These are phyloP conservation scores for Brassica balearica DNA, from an alignment of 441 rosid genomes.

Conservation along the genomic window DNA sequence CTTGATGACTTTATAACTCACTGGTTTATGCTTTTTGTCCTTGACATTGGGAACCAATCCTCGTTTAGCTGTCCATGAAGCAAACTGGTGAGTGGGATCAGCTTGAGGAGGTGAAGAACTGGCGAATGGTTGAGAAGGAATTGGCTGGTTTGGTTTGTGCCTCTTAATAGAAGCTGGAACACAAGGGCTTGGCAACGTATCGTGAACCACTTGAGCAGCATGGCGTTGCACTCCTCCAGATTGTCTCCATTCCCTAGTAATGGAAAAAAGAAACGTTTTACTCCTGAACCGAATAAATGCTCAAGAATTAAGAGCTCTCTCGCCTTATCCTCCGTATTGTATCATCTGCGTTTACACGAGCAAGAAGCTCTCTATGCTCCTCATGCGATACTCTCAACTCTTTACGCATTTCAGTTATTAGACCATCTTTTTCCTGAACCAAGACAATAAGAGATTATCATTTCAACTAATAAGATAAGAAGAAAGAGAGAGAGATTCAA, in stretches of 20 bases:
- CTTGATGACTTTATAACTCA: slow-evolving; percentile 41
- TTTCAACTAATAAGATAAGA: slow-evolving; percentile 31
- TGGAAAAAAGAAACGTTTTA: background rate
- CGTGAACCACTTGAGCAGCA: slow-evolving; percentile 52
- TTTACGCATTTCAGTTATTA: slow-evolving; percentile 69
- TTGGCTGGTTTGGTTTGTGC: slow-evolving; percentile 60
- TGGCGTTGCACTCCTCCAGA: slow-evolving; percentile 48
- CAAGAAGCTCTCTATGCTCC: slow-evolving; percentile 72
- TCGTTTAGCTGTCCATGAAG: slow-evolving; percentile 51
- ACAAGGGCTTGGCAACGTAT: slow-evolving; percentile 61
- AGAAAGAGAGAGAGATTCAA: slow-evolving; percentile 2
- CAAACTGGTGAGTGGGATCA: slow-evolving; percentile 48
- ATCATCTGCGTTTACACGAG: slow-evolving; percentile 65
- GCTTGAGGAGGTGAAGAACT: slow-evolving; percentile 55
- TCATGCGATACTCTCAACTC: slow-evolving; percentile 68
- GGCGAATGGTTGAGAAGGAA: slow-evolving; percentile 48
- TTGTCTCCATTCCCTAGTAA: slow-evolving; percentile 74
- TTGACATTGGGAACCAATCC: slow-evolving; percentile 49
- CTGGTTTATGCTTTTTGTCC: slow-evolving; percentile 58
- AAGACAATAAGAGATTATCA: slow-evolving; percentile 33
- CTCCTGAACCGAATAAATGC: background rate
- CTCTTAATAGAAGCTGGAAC: slow-evolving; percentile 62
- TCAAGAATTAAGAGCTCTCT: slow-evolving; percentile 15
- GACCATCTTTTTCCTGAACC: slow-evolving; percentile 65
- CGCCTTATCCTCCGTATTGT: slow-evolving; percentile 63